These are phyloP conservation scores for Sarcodon aspratus DNA, from an alignment of 768 basidiomycete genomes.

Conservation along the genomic window DNA sequence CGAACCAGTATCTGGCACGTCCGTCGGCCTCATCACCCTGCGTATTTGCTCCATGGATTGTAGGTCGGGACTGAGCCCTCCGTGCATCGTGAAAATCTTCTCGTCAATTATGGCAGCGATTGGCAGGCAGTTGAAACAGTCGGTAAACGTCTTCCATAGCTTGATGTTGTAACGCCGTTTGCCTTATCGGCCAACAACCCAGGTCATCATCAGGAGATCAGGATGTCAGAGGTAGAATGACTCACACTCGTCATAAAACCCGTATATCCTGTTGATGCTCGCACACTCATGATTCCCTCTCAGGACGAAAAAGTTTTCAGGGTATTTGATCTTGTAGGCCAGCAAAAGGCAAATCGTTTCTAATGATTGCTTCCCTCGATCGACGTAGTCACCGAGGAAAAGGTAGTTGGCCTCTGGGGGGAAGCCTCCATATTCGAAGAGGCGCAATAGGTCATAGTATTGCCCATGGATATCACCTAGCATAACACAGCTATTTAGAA, in stretches of 20 bases:
- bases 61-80: conserved; percentile 91
- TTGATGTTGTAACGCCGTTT: conserved; percentile 99
- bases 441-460: conserved; percentile 95
- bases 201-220: background rate
- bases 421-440: conserved; percentile 99
- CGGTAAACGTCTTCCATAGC: conserved; percentile 99
- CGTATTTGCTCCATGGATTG: conserved; percentile 99
- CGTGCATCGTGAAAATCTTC: conserved; percentile 99
- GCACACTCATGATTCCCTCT: conserved; percentile 99
- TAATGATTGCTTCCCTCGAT: conserved; percentile 96
- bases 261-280: conserved; percentile 99
- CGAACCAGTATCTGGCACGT: conserved; percentile 95
- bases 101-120: conserved; percentile 99
- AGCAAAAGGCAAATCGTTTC: conserved; percentile 99
- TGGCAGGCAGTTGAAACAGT: conserved; percentile 99
- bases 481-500: conserved; percentile 6
- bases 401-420: conserved; percentile 99
- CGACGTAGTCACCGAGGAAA: conserved; percentile 98
- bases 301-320: conserved; percentile 99
- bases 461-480: conserved; percentile 98
- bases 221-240: conserved; percentile 8
- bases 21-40: conserved; percentile 96
- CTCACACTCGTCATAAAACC: conserved; percentile 99
- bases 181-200: conserved; percentile 36
- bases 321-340: conserved; percentile 99